Evolutionary conservation across 2,329 filamentous ascomycete genomes (phyloP).

Genomic region (Phyllachora maydis): DNA sequence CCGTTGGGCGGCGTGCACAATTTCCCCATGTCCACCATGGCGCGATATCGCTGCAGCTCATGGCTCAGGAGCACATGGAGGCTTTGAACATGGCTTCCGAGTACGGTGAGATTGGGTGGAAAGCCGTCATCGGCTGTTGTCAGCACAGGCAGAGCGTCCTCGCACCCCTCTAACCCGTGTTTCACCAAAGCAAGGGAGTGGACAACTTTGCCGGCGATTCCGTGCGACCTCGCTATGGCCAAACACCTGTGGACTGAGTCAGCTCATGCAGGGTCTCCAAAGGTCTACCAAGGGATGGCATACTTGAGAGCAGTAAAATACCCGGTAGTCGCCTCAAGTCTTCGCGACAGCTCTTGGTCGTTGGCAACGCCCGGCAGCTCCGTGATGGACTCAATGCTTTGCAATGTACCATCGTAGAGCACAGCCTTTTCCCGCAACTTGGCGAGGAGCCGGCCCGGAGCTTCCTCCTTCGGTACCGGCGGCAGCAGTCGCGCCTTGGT

Average conservation of each 20-base stretch:
- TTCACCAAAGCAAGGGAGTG: slow-evolving; percentile 76
- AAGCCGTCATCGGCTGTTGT: too few relatives aligned
- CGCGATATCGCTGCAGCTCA: slow-evolving; percentile 63
- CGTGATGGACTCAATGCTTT: slow-evolving; percentile 77
- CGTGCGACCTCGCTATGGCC: slow-evolving; percentile 69
- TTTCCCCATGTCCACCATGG: slow-evolving; percentile 64
- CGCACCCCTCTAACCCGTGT: slow-evolving; percentile 43
- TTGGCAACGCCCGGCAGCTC: slow-evolving; percentile 80
- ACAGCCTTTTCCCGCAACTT: slow-evolving; percentile 73
- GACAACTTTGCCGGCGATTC: slow-evolving; percentile 46
- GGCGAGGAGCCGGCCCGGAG: slow-evolving; percentile 54
- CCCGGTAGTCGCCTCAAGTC: slow-evolving; percentile 55
- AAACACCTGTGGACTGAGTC: slow-evolving; percentile 47
- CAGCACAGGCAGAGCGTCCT: slow-evolving; percentile 25
- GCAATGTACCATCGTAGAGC: slow-evolving; percentile 75
- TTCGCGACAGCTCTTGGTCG: slow-evolving; percentile 53
- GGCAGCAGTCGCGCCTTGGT: slow-evolving; percentile 18
- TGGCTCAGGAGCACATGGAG: slow-evolving; percentile 43
- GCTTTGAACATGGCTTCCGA: too few relatives aligned
- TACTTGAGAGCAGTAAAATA: slow-evolving; percentile 87
- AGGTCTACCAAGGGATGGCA: slow-evolving; percentile 7
- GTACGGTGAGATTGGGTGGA: too few relatives aligned
- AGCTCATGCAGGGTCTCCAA: slow-evolving; percentile 4
- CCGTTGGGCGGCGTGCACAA: slow-evolving; percentile 25
- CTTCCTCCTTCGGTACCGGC: slow-evolving; percentile 31